Evolutionary conservation across 1,284 basidiomycete species (phyloP).

Genomic region (Pholiota adiposa): DNA sequence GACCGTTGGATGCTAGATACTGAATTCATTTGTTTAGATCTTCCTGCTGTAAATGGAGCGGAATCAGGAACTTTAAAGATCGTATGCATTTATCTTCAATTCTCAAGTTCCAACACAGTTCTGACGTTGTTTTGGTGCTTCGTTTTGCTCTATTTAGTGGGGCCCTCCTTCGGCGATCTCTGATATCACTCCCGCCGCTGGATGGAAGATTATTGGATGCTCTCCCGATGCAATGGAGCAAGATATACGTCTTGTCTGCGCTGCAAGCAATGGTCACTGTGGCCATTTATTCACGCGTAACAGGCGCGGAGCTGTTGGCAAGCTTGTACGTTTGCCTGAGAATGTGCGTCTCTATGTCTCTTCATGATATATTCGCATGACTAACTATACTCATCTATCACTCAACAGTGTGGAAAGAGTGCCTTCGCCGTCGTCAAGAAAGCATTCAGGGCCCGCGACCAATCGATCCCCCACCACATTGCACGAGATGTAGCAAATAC

Average conservation of each 20-base stretch:
- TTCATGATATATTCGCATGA: neutral
- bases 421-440: slow-evolving; percentile 53
- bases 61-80: too few relatives aligned
- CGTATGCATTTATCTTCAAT: too few relatives aligned
- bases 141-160: slow-evolving; percentile 42
- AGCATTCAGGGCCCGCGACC: slow-evolving; percentile 42
- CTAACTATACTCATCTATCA: slow-evolving; percentile 20
- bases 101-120: too few relatives aligned
- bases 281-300: slow-evolving; percentile 42
- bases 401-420: slow-evolving; percentile 44
- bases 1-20: too few relatives aligned
- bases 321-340: slow-evolving; percentile 54
- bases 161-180: slow-evolving; percentile 47
- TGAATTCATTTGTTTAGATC: too few relatives aligned
- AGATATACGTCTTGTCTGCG: slow-evolving; percentile 53
- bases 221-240: slow-evolving; percentile 41
- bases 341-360: slow-evolving; percentile 29
- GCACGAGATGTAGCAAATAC: slow-evolving; percentile 38
- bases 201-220: slow-evolving; percentile 55
- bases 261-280: slow-evolving; percentile 36
- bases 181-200: slow-evolving; percentile 54
- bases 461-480: slow-evolving; percentile 42
- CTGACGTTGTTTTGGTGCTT: too few relatives aligned
- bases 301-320: slow-evolving; percentile 44
- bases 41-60: too few relatives aligned